Base-by-base conservation (phyloP, 179 eudicot species). In the Corrigiola litoralis region DNA sequence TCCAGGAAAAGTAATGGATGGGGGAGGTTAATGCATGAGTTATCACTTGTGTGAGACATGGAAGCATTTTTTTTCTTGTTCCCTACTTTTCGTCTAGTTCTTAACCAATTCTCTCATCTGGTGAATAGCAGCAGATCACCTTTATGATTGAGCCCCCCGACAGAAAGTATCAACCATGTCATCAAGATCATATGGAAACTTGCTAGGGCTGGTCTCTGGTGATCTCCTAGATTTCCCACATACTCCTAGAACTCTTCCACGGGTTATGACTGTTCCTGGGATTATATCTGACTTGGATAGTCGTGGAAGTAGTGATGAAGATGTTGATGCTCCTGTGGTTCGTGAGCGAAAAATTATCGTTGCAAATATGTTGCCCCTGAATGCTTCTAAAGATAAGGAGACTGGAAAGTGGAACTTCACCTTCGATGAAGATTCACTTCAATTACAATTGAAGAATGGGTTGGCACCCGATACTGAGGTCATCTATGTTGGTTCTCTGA, bases 211-310 rank as follows among this genome's bases (percentile, higher is more conserved):
- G 69, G 80, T 79, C 55, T 79, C 88, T 56, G 92, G 81, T 51
- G 84, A 73, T 45, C 52, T 83, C 24, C 74, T 77, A 69, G 90
- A 88, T 65, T 69, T 90, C 38, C 84, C 95, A 40, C 80, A 50
- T 47, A 88, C 95, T 47, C 87, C 96, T 40, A 84, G 85, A 82
- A 65, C 77, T 45, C 80, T 88, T 62, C 90, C 97, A 10, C 72
- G 80, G 44, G 87, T 90, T 57, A 82, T 90, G 92, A 86, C 92
- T 50, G 82, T 81, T 61, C 88, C 97, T 50, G 95, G 97, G 53
- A 83, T 88, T 28, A 86, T 90, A 14, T 75, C 92, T 31, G 86
- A 79, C 31, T 52, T 75, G 63, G 86, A 84, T 24, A 72, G 81
- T 27, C 74, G 63, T 61, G 80, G 57, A 25, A 72, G 78, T 71